Conservation (phyloP, 306 rosid species). For the Heteromeles arbutifolia region DNA sequence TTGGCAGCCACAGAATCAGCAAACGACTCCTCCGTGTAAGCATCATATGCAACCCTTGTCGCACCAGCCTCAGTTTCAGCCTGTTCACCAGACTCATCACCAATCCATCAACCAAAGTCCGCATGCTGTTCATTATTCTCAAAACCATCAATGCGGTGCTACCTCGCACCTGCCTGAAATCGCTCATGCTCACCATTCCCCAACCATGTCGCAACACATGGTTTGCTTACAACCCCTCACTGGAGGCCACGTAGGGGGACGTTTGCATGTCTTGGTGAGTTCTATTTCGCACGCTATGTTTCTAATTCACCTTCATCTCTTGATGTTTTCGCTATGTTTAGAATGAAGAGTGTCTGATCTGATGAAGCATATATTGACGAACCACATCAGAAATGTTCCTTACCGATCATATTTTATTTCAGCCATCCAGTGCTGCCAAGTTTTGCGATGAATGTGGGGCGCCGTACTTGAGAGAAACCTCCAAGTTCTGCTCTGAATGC, state of each 20-base stretch:
- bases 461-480: constrained; percentile 78
- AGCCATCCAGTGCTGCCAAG: constrained; percentile 81
- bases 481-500: constrained; percentile 90
- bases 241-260: constrained; percentile 73
- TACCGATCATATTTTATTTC: constrained; percentile 19
- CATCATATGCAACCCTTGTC: constrained; percentile 63
- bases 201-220: constrained; percentile 75
- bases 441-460: constrained; percentile 93
- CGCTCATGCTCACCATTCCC: constrained; percentile 72
- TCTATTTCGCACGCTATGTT: not conserved
- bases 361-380: not conserved
- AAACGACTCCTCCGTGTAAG: constrained; percentile 58
- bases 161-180: constrained; percentile 73
- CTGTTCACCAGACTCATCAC: constrained; percentile 68
- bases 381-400: not conserved
- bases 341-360: not conserved
- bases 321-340: not conserved
- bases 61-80: constrained; percentile 78
- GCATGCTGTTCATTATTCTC: constrained; percentile 62
- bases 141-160: constrained; percentile 65
- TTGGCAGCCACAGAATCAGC: constrained; percentile 61
- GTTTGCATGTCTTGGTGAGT: constrained; percentile 82
- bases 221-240: constrained; percentile 68
- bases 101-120: constrained; percentile 73
- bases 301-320: not conserved